A percentile compares a stretch with the other conserved stretches of the same genome.
Conservation (phyloP, 495 filamentous ascomycete genomes). For the Margaritispora aquatica region DNA sequence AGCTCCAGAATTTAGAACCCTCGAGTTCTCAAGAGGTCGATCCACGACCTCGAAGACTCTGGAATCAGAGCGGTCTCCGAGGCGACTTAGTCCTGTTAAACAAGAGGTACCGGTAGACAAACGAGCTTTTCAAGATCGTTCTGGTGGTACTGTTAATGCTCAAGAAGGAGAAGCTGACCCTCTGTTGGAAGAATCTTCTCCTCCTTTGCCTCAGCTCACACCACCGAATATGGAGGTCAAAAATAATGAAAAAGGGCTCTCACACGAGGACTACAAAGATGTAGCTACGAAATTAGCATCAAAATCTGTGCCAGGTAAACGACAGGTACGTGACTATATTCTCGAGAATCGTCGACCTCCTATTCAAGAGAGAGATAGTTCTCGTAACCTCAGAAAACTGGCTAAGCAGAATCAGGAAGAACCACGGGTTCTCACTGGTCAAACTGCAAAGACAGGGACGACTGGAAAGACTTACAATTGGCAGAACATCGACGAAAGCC, state of each 20-base stretch:
- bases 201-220: constrained; percentile 9
- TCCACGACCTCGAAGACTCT: neutral
- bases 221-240: neutral
- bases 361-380: constrained; percentile 31
- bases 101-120: neutral
- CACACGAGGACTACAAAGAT: constrained; percentile 25
- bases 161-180: neutral
- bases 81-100: constrained; percentile 6
- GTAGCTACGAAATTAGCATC: constrained; percentile 19
- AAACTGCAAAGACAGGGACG: neutral
- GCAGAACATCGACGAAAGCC: constrained; percentile 14
- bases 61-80: constrained; percentile 7
- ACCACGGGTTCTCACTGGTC: constrained; percentile 25
- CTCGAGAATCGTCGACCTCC: constrained; percentile 28
- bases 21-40: neutral
- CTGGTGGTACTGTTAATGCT: neutral
- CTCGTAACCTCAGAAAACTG: constrained; percentile 23
- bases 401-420: constrained; percentile 26
- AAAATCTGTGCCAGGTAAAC: constrained; percentile 25
- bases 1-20: constrained; percentile 9
- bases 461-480: constrained; percentile 19
- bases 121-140: neutral
- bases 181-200: neutral
- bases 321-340: constrained; percentile 33
- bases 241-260: constrained; percentile 6